Evolutionary conservation across 176 grass and related monocot genomes (phyloP), one percentile per base, ranked within the genome.

Genomic region (Bonia amplexicaulis): DNA sequence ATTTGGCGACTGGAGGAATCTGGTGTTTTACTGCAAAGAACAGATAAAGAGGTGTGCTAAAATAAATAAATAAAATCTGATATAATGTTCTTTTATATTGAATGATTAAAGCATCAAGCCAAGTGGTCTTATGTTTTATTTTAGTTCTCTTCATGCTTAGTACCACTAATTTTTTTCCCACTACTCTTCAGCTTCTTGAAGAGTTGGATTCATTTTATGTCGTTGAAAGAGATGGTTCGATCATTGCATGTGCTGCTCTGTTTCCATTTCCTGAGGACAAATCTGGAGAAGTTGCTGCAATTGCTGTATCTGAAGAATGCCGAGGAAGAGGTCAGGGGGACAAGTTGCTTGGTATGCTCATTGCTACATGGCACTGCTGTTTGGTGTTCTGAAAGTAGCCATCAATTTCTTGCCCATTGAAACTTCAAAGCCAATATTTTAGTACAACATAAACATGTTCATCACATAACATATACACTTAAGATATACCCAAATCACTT

Each of bases 261-360:
- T 90, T 98, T 75, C 85, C 88, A 12, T 98, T 91, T 74, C 87
- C 87, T 40, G 84, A 98, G 49, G 91, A 95, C 25, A 87, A 90
- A 67, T 98, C 87, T 90, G 96, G 91, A 69, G 96, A 95, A 87
- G 91, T 98, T 85, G 93, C 93, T 66, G 91, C 93, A 45, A 88
- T 98, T 89, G 91, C 85, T 51, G 96, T 95, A 54, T 98, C 96
- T 87, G 89, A 92, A 80, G 93, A 98, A 90, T 98, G 96, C 45
- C 96, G 91, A 57, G 93, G 96, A 78, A 86, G 76, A 69, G 93
- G 96, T 55, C 91, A 93, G 79, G 96, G 96, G 16, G 91, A 95
- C 70, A 98, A 98, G 82, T 85, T 98, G 74, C 91, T 98, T 66
- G 93, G 96, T 98, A 93, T 33, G 87, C 63, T 82, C 52, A 53